phyloP scores from a whole-genome alignment of 176 grass and related monocot species.

The Avena insularis region DNA sequence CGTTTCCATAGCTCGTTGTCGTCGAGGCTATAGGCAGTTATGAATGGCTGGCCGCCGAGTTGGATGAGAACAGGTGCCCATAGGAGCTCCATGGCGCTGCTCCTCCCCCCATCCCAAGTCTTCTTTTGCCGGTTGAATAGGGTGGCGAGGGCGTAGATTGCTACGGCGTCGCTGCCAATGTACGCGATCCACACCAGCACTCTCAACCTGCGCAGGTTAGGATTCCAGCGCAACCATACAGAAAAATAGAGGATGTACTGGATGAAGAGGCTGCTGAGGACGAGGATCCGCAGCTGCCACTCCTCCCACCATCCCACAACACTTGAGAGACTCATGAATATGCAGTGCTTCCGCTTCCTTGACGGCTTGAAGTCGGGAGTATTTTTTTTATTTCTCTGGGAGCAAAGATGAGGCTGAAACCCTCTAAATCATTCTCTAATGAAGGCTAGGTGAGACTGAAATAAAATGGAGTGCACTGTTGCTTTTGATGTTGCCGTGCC shows the following conservation, averaged over 20 bases:
- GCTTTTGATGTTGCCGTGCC: background rate
- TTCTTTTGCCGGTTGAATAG: background rate
- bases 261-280: background rate
- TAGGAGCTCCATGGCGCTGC: background rate
- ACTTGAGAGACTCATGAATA: background rate
- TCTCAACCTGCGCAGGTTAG: background rate
- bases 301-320: background rate
- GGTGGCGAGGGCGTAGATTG: background rate
- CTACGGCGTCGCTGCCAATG: background rate
- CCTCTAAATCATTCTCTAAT: background rate
- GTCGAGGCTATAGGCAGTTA: background rate
- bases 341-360: background rate
- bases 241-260: background rate
- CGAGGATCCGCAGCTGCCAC: background rate
- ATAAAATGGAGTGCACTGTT: background rate
- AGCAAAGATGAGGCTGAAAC: background rate
- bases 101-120: background rate
- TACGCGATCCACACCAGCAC: background rate
- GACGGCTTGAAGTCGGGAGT: background rate
- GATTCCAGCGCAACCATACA: no score
- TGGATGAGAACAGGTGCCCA: background rate
- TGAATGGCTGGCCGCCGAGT: background rate
- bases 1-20: slow-evolving; percentile 24
- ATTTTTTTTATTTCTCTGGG: background rate
- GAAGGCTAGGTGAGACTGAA: background rate